A percentile compares a stretch with the other conserved stretches of the same genome.
phyloP scores from a whole-genome alignment of 108 stramenopile genomes.

The Conticribra weissflogii region DNA sequence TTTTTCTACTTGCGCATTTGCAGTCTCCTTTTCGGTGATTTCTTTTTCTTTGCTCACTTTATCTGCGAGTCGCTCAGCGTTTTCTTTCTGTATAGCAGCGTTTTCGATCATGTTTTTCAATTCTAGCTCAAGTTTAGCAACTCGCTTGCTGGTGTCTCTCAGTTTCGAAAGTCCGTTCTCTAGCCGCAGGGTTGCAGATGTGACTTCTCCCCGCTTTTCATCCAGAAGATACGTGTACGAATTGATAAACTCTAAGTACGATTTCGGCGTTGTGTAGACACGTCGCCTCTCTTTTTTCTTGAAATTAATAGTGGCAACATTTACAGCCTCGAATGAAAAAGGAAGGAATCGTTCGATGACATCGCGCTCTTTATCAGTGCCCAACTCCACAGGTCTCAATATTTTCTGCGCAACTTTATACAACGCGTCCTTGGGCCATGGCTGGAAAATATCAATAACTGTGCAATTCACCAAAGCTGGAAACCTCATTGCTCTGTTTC shows the following conservation, averaged over 20 bases:
- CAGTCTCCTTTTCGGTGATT: slow-evolving; percentile 76
- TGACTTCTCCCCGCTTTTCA: slow-evolving; percentile 55
- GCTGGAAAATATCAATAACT: slow-evolving; percentile 82
- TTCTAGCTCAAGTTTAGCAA: slow-evolving; percentile 71
- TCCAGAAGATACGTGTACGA: slow-evolving; percentile 64
- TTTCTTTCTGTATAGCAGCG: slow-evolving; percentile 79
- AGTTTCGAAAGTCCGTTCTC: slow-evolving; percentile 75
- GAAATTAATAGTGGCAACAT: slow-evolving; percentile 63
- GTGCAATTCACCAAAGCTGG: slow-evolving; percentile 72
- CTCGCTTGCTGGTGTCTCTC: slow-evolving; percentile 73
- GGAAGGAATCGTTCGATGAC: slow-evolving; percentile 82
- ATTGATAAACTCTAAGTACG: slow-evolving; percentile 79
- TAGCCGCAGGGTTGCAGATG: slow-evolving; percentile 60
- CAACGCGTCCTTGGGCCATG: slow-evolving; percentile 81
- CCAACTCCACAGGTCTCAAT: slow-evolving; percentile 50
- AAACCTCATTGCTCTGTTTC: slow-evolving; percentile 57
- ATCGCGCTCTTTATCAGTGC: slow-evolving; percentile 52
- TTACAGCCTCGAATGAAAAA: slow-evolving; percentile 71
- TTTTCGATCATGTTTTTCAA: slow-evolving; percentile 79
- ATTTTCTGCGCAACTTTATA: slow-evolving; percentile 70
- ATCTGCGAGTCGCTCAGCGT: slow-evolving; percentile 84
- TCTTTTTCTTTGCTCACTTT: slow-evolving; percentile 79
- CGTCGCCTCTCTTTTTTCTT: slow-evolving; percentile 51
- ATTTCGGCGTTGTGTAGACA: slow-evolving; percentile 84
- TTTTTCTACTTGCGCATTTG: slow-evolving; percentile 65